Evolutionary conservation across 169 alveolate genomes (phyloP).

Genomic region (Cyclospora cayetanensis): DNA sequence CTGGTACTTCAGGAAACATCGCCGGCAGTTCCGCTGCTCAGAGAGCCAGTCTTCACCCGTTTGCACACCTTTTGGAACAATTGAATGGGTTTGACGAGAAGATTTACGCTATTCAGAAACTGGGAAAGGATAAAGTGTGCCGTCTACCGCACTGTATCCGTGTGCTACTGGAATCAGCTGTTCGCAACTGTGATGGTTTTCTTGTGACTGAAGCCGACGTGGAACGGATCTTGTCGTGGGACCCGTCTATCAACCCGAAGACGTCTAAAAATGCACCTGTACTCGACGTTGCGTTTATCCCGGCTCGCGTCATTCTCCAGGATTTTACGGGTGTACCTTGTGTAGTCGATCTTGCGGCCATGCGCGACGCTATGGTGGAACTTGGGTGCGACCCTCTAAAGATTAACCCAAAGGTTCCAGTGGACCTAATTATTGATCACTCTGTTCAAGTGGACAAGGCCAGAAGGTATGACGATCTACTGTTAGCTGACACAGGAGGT

Average conservation of each 20-base stretch:
- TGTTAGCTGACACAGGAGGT: neutral
- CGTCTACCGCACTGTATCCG: slow-evolving; percentile 92
- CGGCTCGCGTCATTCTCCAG: slow-evolving; percentile 96
- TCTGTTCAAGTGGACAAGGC: slow-evolving; percentile 94
- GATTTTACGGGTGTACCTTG: slow-evolving; percentile 98
- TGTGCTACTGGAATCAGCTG: slow-evolving; percentile 93
- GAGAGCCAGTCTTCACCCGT: neutral
- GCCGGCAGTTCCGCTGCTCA: neutral
- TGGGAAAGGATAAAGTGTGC: slow-evolving; percentile 20
- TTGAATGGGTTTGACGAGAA: slow-evolving; percentile 33
- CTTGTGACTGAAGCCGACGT: slow-evolving; percentile 90
- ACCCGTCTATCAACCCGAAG: slow-evolving; percentile 42
- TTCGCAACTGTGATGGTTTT: slow-evolving; percentile 95
- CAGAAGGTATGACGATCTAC: slow-evolving; percentile 52
- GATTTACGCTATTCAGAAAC: slow-evolving; percentile 8
- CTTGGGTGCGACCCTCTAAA: slow-evolving; percentile 92
- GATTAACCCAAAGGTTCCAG: slow-evolving; percentile 96
- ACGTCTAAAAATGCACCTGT: slow-evolving; percentile 77
- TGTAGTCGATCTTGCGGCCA: slow-evolving; percentile 96
- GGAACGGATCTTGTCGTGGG: slow-evolving; percentile 94
- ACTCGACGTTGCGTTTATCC: slow-evolving; percentile 96
- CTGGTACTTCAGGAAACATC: neutral
- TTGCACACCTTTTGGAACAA: slow-evolving; percentile 47
- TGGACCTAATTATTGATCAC: slow-evolving; percentile 96
- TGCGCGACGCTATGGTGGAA: slow-evolving; percentile 95